Conservation (phyloP, 2,329 filamentous ascomycete species). For the Sphaceloma murrayae region DNA sequence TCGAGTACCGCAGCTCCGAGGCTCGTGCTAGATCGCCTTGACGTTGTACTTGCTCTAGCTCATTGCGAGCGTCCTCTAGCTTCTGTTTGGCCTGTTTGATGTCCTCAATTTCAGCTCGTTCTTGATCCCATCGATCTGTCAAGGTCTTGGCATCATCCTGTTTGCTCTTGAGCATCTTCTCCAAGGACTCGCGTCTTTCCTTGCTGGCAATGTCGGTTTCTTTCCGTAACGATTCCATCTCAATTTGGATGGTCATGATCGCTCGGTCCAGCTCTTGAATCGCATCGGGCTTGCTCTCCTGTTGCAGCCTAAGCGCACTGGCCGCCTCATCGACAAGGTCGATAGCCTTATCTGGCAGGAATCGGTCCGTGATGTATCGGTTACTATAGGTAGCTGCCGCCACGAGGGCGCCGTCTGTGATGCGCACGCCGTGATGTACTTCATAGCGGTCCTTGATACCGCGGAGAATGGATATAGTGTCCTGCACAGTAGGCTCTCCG, state of each 20-base stretch:
- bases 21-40: slow-evolving; percentile 82
- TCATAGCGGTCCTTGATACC: slow-evolving; percentile 98
- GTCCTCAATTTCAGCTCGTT: slow-evolving; percentile 72
- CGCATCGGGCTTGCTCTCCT: slow-evolving; percentile 92
- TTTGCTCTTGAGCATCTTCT: slow-evolving; percentile 63
- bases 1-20: slow-evolving; percentile 81
- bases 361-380: slow-evolving; percentile 92
- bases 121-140: slow-evolving; percentile 80
- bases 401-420: slow-evolving; percentile 84
- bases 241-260: slow-evolving; percentile 96
- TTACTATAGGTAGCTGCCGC: slow-evolving; percentile 88
- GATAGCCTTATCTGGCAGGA: slow-evolving; percentile 93
- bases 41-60: slow-evolving; percentile 79
- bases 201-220: slow-evolving; percentile 84
- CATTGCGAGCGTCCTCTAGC: slow-evolving; percentile 74
- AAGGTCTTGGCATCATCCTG: slow-evolving; percentile 67
- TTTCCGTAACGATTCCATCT: slow-evolving; percentile 86
- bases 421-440: slow-evolving; percentile 90
- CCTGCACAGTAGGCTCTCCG: slow-evolving; percentile 80
- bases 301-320: slow-evolving; percentile 78
- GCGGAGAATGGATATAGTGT: slow-evolving; percentile 88
- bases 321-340: slow-evolving; percentile 94
- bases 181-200: slow-evolving; percentile 78
- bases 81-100: slow-evolving; percentile 82
- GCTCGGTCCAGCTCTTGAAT: slow-evolving; percentile 88